Percentiles rank a stretch among this genome's conserved stretches.
Conservation (phyloP, 2,329 filamentous ascomycete species). For the Venturia oleaginea region DNA sequence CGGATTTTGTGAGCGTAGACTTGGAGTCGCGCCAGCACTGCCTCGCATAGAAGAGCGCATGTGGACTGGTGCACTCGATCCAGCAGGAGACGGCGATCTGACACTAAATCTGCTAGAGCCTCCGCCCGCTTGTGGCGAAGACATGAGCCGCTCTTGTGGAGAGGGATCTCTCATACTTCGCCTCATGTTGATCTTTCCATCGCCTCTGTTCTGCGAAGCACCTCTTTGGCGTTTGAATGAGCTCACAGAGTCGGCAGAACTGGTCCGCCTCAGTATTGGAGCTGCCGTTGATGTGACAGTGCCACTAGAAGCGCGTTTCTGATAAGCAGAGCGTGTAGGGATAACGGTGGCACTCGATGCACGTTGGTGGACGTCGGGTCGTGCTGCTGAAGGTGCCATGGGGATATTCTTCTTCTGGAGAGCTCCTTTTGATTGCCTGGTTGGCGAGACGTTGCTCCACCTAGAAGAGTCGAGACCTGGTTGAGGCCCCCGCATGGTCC, state of each 20-base stretch:
- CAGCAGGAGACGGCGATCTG: slow-evolving; percentile 59
- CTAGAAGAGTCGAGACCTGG: slow-evolving; percentile 26
- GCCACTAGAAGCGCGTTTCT: slow-evolving; percentile 1
- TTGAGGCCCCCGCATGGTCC: slow-evolving; percentile 8
- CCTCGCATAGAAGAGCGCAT: slow-evolving; percentile 16
- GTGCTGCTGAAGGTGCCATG: slow-evolving; percentile 14
- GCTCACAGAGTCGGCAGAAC: slow-evolving; percentile 46
- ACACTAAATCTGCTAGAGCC: slow-evolving; percentile 54
- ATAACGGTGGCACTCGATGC: background rate
- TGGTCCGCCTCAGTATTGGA: slow-evolving; percentile 27
- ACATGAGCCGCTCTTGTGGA: background rate
- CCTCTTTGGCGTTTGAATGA: slow-evolving; percentile 65
- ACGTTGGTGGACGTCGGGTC: background rate
- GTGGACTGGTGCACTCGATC: slow-evolving; percentile 37
- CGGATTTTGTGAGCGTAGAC: background rate
- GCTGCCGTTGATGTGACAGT: slow-evolving; percentile 20
- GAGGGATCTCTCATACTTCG: slow-evolving; percentile 59
- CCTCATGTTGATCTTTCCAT: slow-evolving; percentile 52
- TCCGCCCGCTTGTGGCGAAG: slow-evolving; percentile 18
- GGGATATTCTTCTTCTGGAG: slow-evolving; percentile 32
- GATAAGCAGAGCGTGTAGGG: background rate
- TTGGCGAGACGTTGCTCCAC: slow-evolving; percentile 23
- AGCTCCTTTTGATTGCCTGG: slow-evolving; percentile 24
- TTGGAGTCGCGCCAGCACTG: slow-evolving; percentile 2
- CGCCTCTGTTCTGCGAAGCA: slow-evolving; percentile 27